phyloP scores from a whole-genome alignment of 139 green algal genomes.

The Chlorella sp. region DNA sequence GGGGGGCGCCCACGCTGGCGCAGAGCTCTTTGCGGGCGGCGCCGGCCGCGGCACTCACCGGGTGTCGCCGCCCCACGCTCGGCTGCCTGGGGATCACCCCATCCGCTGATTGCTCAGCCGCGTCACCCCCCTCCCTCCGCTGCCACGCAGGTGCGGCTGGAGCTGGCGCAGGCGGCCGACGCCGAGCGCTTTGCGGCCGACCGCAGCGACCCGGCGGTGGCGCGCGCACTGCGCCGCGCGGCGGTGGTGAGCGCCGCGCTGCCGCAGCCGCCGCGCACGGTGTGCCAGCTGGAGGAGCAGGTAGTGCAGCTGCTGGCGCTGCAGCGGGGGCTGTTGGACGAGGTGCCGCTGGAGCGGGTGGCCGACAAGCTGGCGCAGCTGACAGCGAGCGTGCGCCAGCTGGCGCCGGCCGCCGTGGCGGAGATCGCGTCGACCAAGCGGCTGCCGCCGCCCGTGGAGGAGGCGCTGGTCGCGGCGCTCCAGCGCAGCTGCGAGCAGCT shows the following conservation, averaged over 20 bases:
- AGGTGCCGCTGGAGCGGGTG: slow-evolving; percentile 26
- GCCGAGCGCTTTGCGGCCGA: slow-evolving; percentile 36
- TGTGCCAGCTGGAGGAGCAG: slow-evolving; percentile 23
- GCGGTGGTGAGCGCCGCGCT: slow-evolving; percentile 32
- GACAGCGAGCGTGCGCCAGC: neutral
- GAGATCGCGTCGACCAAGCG: slow-evolving; percentile 48
- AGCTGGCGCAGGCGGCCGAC: slow-evolving; percentile 62
- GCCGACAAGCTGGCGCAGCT: slow-evolving; percentile 14
- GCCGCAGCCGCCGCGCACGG: slow-evolving; percentile 27
- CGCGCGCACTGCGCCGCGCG: slow-evolving; percentile 35
- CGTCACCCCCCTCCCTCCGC: no score
- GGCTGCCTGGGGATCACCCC: no score
- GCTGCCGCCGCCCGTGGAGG: slow-evolving; percentile 46
- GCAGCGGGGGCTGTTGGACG: slow-evolving; percentile 34
- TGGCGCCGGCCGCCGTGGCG: slow-evolving; percentile 10
- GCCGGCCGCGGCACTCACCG: no score
- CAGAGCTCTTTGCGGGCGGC: no score
- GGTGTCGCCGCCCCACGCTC: no score
- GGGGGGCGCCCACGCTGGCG: no score
- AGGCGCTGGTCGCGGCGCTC: slow-evolving; percentile 44
- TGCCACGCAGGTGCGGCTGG: slow-evolving; percentile 58
- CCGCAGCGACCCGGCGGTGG: slow-evolving; percentile 4
- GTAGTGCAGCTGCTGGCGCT: slow-evolving; percentile 40
- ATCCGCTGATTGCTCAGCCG: no score
- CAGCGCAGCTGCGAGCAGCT: slow-evolving; percentile 3